Base-by-base conservation (phyloP, 2,329 filamentous ascomycete genomes). In the Seiridium cupressi region DNA sequence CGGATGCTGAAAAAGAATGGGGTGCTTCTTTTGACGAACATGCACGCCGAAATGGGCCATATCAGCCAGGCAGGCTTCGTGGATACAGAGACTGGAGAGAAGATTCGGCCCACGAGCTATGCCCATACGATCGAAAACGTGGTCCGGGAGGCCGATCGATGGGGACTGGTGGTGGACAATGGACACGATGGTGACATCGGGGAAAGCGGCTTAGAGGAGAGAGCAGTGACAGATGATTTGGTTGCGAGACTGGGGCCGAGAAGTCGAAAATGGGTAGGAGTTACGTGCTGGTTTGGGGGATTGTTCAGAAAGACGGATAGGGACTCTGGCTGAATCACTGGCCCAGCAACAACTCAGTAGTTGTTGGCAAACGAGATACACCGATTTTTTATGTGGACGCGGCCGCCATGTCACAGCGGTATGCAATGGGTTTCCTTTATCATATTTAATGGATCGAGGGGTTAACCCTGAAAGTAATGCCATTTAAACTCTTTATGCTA, bases 21-120 rank as follows among this genome's bases (percentile, higher is more conserved):
- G 0, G 71, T 80, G 53, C 72, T 87, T 4, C 73, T 89, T 8
- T 66, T 89, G n/a, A 89, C 86, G 1, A 89, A 89, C 66, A 90
- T 90, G 87, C 87, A 90, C 69, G 72, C 79, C 1, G 82, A 88
- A 3, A 89, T 89, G 86, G 86, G 85, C 1, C 63, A 63, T 11
- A 76, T 80, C 13, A 83, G 81, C 34, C 85, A 87, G 67, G 87
- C 87, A 0, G 87, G 87, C 0, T 89, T 90, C 66, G 76, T 85
- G 10, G 83, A 86, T 68, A 70, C 70, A 5, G 72, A 71, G 18
- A 79, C 79, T 1, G 81, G 80, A 4, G 74, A 78, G 53, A 89
- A 89, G 74, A 79, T 90, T 13, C 74, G 84, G 51, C 84, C 85
- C 1, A 77, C 73, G 35, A 89, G 86, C 68, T 89, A 81, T 70